Conservation (phyloP, 2,329 filamentous ascomycete genomes). For the Calonectria fujianensis region DNA sequence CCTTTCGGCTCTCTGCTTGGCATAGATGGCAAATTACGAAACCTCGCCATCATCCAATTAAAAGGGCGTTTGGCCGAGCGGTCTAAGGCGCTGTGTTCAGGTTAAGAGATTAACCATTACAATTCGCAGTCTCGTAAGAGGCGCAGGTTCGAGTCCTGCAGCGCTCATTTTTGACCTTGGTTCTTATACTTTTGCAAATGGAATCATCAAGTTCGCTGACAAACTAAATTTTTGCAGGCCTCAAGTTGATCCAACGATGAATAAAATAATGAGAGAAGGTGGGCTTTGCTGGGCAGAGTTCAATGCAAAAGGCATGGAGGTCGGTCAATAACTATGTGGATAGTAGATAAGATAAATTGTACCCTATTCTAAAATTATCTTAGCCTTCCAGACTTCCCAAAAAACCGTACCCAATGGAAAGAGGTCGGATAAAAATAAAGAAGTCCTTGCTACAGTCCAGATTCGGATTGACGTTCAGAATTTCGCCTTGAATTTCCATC, state of each 20-base stretch:
- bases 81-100: constrained; percentile 29
- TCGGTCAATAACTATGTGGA: neutral
- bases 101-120: constrained; percentile 24
- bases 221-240: neutral
- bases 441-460: neutral
- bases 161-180: constrained; percentile 9
- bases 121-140: constrained; percentile 28
- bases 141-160: constrained; percentile 28
- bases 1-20: neutral
- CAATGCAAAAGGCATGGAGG: neutral
- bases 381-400: neutral
- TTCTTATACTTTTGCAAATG: neutral
- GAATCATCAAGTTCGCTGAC: neutral
- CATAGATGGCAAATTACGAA: neutral
- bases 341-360: neutral
- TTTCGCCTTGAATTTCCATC: constrained; percentile 9
- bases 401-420: neutral
- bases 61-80: constrained; percentile 28
- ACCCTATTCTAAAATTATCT: constrained; percentile 1
- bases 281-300: neutral
- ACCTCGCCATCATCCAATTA: neutral
- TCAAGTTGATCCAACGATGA: neutral
- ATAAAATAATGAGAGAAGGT: neutral
- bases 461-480: neutral
- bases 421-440: neutral